A percentile compares a stretch with the other conserved stretches of the same genome.
phyloP scores from a whole-genome alignment of 768 basidiomycete species.

The Nevesoporus exiguus region DNA sequence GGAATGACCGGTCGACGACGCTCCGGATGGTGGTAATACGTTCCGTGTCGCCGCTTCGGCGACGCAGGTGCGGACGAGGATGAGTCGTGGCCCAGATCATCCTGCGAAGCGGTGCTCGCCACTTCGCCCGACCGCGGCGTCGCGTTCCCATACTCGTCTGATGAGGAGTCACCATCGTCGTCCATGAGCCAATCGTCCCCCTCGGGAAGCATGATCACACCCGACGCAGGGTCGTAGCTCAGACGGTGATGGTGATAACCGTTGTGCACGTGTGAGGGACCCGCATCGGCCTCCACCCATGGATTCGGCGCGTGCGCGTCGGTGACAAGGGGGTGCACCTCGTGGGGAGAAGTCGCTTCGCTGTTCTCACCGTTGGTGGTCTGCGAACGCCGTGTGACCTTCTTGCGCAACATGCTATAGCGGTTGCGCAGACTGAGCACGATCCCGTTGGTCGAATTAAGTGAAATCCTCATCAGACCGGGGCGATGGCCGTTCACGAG shows the following conservation, averaged over 20 bases:
- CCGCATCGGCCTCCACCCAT: slow-evolving; percentile 48
- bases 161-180: slow-evolving; percentile 42
- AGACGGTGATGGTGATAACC: slow-evolving; percentile 46
- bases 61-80: slow-evolving; percentile 29
- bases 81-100: slow-evolving; percentile 16
- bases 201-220: slow-evolving; percentile 86
- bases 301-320: slow-evolving; percentile 45
- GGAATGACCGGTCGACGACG: slow-evolving; percentile 49
- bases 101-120: slow-evolving; percentile 18
- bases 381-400: slow-evolving; percentile 16
- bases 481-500: slow-evolving; percentile 52
- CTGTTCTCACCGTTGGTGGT: slow-evolving; percentile 7
- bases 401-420: slow-evolving; percentile 49
- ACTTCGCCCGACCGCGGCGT: slow-evolving; percentile 25
- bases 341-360: not conserved
- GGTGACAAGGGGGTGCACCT: slow-evolving; percentile 22
- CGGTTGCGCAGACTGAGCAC: slow-evolving; percentile 80
- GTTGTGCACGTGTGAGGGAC: slow-evolving; percentile 21
- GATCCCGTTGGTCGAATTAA: slow-evolving; percentile 58
- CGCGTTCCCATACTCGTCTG: slow-evolving; percentile 40
- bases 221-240: slow-evolving; percentile 83
- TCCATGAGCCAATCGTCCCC: slow-evolving; percentile 63
- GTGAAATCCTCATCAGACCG: slow-evolving; percentile 34
- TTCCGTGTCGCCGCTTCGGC: slow-evolving; percentile 61
- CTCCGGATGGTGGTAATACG: slow-evolving; percentile 88